Conservation (phyloP, 2,329 filamentous ascomycete species). For the Volutella citrinella region DNA sequence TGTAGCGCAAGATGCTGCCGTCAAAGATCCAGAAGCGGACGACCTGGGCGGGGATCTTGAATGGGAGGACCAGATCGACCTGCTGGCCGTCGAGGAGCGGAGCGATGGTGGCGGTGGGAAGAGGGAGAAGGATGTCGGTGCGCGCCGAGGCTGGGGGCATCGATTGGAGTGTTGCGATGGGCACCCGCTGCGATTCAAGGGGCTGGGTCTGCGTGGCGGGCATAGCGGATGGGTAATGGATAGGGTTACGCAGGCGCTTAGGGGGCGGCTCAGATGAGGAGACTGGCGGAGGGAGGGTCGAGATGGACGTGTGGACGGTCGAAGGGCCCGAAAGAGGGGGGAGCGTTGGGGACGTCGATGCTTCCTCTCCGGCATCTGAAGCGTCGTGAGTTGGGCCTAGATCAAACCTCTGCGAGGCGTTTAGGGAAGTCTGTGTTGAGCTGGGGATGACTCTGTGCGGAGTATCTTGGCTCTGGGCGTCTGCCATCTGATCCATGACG, state of each 20-base stretch:
- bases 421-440: conserved; percentile 8
- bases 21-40: conserved; percentile 63
- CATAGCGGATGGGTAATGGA: conserved; percentile 18
- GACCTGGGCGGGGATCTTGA: conserved; percentile 52
- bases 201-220: conserved; percentile 28
- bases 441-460: conserved; percentile 11
- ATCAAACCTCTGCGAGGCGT: too few species aligned
- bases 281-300: conserved; percentile 13
- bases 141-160: conserved; percentile 47
- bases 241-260: conserved; percentile 26
- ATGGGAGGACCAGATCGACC: conserved; percentile 54
- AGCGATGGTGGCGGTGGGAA: conserved; percentile 44
- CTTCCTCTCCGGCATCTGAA: too few species aligned
- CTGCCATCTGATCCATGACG: conserved; percentile 30
- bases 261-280: conserved; percentile 9
- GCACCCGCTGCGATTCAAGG: conserved; percentile 47
- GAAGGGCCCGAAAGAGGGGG: too few species aligned
- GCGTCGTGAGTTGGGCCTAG: conserved; percentile 17
- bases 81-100: conserved; percentile 48
- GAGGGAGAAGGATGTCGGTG: conserved; percentile 53
- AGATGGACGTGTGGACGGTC: too few species aligned
- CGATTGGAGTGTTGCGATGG: conserved; percentile 44
- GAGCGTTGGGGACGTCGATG: too few species aligned
- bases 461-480: conserved; percentile 1
- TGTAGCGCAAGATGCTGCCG: conserved; percentile 52